Evolutionary conservation across 331 rosid species (phyloP), one percentile per base, ranked within the genome.

Genomic region (Saraca asoca): DNA sequence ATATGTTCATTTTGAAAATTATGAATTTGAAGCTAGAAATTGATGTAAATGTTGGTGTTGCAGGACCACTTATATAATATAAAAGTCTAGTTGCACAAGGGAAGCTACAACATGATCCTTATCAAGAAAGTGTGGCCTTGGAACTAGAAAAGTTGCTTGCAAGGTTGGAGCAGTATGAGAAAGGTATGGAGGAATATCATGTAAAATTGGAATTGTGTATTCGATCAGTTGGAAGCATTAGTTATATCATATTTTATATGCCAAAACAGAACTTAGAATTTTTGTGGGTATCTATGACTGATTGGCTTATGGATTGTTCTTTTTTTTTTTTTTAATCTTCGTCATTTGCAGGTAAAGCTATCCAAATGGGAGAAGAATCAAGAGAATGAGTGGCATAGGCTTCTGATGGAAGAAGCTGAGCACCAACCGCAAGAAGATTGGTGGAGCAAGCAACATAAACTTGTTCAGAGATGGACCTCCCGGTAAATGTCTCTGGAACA

Each of bases 141-240:
- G 86, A 85, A 64, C 82, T 90, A 44, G 90, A 90, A 79, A 83
- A 77, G 17, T 68, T 93, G 80, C 85, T 93, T 49, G 84, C 87
- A 67, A 90, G 95, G 80, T 84, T 89, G 83, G 95, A 84, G 81
- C 81, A 84, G 77, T 87, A 93, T 74, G 98, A 93, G 77, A 82
- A 70, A 70, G 90, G 84, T 51, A 90, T 93, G 98, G 82, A 87
- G 78, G 88, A 85, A 29, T 93, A 87, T 81, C 94, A 85, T 76
- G 96, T 93, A 85, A 76, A 13, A 4, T 55, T 71, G 62, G 13
- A 57, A 44, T 66, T 46, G 42, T 20, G 19, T 53, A 11, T 64
- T 43, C 12, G 53, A n/a, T 53, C 2, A 39, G 10, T 64, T 1
- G 11, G 52, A 69, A 5, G 19, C 48, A n/a, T 64, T 42, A 5